phyloP scores from a whole-genome alignment of 208 protist species.

The Leptomonas seymouri region DNA sequence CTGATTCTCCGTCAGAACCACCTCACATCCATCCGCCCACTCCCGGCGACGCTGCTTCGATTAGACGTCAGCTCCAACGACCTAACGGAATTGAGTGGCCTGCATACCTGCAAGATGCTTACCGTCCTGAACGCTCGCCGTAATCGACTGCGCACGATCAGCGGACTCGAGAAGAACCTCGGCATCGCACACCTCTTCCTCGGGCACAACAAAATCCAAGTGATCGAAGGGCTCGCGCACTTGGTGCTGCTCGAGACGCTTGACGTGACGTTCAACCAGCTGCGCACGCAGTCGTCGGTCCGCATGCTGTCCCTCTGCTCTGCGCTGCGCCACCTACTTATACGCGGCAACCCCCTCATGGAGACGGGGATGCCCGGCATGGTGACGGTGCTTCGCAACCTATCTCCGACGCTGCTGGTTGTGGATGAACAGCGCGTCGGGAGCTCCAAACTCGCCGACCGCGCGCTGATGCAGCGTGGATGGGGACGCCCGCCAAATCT shows the following conservation, averaged over 20 bases:
- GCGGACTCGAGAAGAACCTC: slow-evolving; percentile 55
- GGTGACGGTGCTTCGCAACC: slow-evolving; percentile 70
- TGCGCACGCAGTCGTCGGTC: slow-evolving; percentile 54
- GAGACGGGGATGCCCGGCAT: slow-evolving; percentile 31
- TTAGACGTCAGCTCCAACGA: slow-evolving; percentile 83
- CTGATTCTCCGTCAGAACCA: slow-evolving; percentile 72
- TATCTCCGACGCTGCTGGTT: slow-evolving; percentile 77
- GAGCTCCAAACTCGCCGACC: slow-evolving; percentile 49
- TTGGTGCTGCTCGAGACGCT: slow-evolving; percentile 87
- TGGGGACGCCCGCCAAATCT: slow-evolving; percentile 39
- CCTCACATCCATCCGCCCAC: slow-evolving; percentile 40
- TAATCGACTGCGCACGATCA: slow-evolving; percentile 51
- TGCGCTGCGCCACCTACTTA: slow-evolving; percentile 61
- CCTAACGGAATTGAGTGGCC: slow-evolving; percentile 50
- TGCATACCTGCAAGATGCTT: slow-evolving; percentile 76
- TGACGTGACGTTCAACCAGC: slow-evolving; percentile 74
- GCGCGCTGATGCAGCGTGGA: slow-evolving; percentile 33
- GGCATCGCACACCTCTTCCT: slow-evolving; percentile 82
- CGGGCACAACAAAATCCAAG: slow-evolving; percentile 67
- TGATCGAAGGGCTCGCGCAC: slow-evolving; percentile 74
- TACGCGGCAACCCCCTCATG: slow-evolving; percentile 80
- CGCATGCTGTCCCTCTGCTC: slow-evolving; percentile 76
- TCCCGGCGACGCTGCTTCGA: slow-evolving; percentile 75
- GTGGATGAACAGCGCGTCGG: slow-evolving; percentile 69
- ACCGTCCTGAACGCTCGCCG: slow-evolving; percentile 79